Conservation (phyloP, 2,329 filamentous ascomycete genomes). For the Trichoderma koningiopsis region DNA sequence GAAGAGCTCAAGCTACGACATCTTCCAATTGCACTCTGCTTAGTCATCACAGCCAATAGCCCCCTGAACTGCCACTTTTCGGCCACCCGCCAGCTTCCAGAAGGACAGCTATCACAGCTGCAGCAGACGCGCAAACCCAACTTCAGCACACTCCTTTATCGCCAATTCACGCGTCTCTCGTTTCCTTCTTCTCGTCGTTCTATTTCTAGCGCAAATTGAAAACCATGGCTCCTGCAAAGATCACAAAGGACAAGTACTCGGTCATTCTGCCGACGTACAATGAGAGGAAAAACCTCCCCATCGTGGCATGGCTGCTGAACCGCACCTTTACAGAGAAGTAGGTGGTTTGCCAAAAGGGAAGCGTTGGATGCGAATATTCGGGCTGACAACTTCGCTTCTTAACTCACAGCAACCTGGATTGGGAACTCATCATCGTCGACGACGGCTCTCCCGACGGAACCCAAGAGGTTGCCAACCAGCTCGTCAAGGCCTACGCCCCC, state of each 20-base stretch:
- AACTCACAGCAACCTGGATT: conserved; percentile 75
- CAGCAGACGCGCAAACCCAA: conserved; percentile 28
- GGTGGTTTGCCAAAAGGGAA: conserved; percentile 32
- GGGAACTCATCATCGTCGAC: conserved; percentile 97
- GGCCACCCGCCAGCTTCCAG: conserved; percentile 6
- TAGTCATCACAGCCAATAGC: conserved; percentile 16
- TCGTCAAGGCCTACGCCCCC: conserved; percentile 79
- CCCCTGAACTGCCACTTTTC: conserved; percentile 23
- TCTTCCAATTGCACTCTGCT: neutral
- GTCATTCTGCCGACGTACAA: conserved; percentile 98
- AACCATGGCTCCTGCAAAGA: conserved; percentile 52
- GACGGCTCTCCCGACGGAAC: conserved; percentile 97
- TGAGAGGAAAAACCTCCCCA: conserved; percentile 94
- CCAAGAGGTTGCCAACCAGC: conserved; percentile 84
- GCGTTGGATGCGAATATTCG: neutral
- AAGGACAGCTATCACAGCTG: conserved; percentile 26
- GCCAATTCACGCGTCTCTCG: conserved; percentile 4
- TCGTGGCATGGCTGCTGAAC: conserved; percentile 92
- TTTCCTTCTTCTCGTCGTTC: neutral
- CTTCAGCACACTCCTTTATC: conserved; percentile 36
- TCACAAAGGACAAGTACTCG: conserved; percentile 76
- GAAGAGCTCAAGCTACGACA: neutral
- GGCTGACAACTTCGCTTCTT: neutral
- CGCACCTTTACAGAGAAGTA: conserved; percentile 89
- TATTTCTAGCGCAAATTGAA: neutral